Conservation (phyloP, 202 grass and related monocot genomes). For the Thinopyrum obtusiflorum region DNA sequence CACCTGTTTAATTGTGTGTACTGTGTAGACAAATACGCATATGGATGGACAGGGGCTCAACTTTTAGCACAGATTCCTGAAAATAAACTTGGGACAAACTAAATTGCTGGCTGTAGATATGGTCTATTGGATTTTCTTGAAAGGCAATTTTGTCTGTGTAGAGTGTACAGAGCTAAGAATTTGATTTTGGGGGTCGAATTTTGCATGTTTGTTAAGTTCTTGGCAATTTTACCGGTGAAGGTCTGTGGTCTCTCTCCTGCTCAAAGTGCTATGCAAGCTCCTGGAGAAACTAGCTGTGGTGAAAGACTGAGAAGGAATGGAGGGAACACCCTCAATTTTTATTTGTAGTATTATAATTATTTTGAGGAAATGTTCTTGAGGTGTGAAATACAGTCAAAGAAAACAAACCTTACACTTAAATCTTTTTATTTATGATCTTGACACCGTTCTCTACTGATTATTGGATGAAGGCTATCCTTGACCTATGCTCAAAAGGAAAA, state of each 20-base stretch:
- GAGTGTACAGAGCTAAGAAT: not conserved
- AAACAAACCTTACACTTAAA: not conserved
- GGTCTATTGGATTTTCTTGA: not conserved
- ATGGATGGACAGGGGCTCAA: not conserved
- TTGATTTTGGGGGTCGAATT: not conserved
- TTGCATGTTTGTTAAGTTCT: not conserved
- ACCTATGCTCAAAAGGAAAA: not conserved
- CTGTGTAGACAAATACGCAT: not conserved
- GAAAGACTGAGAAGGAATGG: not conserved
- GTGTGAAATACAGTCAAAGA: not conserved
- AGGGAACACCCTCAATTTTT: not conserved
- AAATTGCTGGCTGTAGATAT: not conserved
- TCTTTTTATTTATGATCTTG: not conserved
- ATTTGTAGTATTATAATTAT: not conserved
- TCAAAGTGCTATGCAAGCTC: slow-evolving; percentile 1
- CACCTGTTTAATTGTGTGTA: slow-evolving; percentile 1
- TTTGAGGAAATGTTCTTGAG: not conserved
- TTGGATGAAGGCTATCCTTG: slow-evolving; percentile 2
- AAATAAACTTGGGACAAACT: not conserved
- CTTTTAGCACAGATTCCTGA: not conserved
- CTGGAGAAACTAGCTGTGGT: not conserved
- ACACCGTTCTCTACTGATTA: not conserved
- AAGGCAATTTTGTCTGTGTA: not conserved
- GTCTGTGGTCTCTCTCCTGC: not conserved
- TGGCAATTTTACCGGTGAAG: not conserved